A percentile compares a stretch with the other conserved stretches of the same genome.
phyloP scores from a whole-genome alignment of 768 basidiomycete species.

The Russula compacta region DNA sequence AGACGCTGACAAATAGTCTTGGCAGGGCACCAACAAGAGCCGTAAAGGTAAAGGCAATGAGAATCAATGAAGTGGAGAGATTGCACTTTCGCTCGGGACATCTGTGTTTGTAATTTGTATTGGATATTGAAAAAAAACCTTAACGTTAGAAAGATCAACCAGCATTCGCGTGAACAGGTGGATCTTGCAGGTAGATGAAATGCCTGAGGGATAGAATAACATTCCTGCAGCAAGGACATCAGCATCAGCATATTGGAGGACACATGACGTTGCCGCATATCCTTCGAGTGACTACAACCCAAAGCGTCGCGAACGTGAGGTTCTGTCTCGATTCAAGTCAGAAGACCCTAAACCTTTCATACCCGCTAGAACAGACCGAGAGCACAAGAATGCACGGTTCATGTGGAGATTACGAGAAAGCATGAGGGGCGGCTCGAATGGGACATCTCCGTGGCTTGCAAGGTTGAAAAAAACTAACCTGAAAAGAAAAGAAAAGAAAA shows the following conservation, averaged over 20 bases:
- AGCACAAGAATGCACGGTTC: too few species aligned
- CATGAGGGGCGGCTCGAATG: not conserved
- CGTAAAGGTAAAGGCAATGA: too few species aligned
- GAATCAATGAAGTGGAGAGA: not conserved
- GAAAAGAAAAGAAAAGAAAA: not conserved
- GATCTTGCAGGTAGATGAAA: not conserved
- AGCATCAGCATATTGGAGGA: not conserved
- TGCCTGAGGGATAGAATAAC: not conserved
- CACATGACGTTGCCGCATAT: not conserved
- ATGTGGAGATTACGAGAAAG: not conserved
- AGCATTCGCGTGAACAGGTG: not conserved
- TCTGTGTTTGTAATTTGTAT: not conserved
- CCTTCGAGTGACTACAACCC: not conserved
- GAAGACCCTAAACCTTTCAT: too few species aligned
- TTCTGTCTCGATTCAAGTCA: too few species aligned
- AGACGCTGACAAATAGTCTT: not conserved
- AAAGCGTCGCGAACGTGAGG: too few species aligned
- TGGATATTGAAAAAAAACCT: not conserved
- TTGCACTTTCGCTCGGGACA: not conserved
- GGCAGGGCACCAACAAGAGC: not conserved
- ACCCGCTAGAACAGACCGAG: not conserved
- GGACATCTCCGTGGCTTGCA: too few species aligned
- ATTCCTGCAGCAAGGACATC: not conserved
- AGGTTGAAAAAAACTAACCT: not conserved
- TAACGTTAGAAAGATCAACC: not conserved